Conservation (phyloP, 2,329 filamentous ascomycete species). For the Sclerotinia minor region DNA sequence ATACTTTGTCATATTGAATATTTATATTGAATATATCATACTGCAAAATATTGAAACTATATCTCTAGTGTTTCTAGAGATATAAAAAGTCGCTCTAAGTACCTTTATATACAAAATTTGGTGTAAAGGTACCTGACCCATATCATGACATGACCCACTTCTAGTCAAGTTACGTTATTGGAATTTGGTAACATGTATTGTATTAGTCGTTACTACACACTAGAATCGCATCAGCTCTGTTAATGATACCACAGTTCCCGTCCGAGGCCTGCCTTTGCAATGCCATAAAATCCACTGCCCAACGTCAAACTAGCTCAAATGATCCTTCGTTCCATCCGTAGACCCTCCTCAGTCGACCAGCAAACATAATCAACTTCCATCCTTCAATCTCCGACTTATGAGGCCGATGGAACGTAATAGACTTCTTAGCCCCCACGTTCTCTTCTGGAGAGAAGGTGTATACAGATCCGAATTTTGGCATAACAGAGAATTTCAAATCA, state of each 20-base stretch:
- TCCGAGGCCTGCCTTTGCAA: not conserved
- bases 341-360: slow-evolving; percentile 21
- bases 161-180: too few species aligned
- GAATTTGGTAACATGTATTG: too few species aligned
- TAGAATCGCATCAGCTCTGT: not conserved
- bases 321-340: slow-evolving; percentile 17
- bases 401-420: slow-evolving; percentile 21
- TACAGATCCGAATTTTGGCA: slow-evolving; percentile 47
- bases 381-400: slow-evolving; percentile 21
- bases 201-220: not conserved
- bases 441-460: slow-evolving; percentile 38
- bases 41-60: too few species aligned
- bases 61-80: too few species aligned
- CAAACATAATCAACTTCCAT: slow-evolving; percentile 14
- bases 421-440: slow-evolving; percentile 7
- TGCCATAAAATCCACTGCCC: not conserved
- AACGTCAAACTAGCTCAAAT: not conserved
- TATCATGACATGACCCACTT: too few species aligned
- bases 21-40: too few species aligned
- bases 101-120: too few species aligned
- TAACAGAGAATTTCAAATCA: slow-evolving; percentile 46
- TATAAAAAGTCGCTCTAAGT: too few species aligned
- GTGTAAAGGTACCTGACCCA: too few species aligned
- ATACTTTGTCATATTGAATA: too few species aligned
- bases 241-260: not conserved